Percentiles rank a stretch among this genome's conserved stretches.
These are phyloP conservation scores for Crithidia bombi DNA, from an alignment of 208 protist genomes.

Conservation along the genomic window DNA sequence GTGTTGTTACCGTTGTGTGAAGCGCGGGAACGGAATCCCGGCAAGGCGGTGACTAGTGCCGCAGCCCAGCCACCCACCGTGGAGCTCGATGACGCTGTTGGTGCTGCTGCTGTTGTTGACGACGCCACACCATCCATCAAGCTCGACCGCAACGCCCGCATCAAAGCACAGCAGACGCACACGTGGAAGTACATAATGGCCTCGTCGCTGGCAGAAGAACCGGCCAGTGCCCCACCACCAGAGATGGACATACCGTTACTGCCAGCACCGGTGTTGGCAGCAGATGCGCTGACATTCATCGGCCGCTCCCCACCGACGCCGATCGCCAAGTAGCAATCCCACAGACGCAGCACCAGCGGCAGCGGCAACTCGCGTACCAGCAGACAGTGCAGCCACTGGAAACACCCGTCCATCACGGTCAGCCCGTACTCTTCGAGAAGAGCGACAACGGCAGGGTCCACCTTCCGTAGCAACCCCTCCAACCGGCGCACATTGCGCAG, in stretches of 20 bases:
- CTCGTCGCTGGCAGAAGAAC: slow-evolving; percentile 32
- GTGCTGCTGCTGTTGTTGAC: neutral
- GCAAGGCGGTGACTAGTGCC: slow-evolving; percentile 24
- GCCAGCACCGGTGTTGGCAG: neutral
- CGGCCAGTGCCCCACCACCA: neutral
- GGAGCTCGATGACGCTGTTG: neutral
- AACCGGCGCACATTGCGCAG: slow-evolving; percentile 64
- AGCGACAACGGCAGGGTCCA: slow-evolving; percentile 21
- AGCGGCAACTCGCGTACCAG: slow-evolving; percentile 89
- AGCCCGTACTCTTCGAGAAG: slow-evolving; percentile 46
- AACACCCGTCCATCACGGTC: slow-evolving; percentile 81
- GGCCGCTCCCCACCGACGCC: slow-evolving; percentile 39
- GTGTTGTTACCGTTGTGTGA: neutral
- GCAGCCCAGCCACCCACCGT: slow-evolving; percentile 14
- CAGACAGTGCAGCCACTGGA: slow-evolving; percentile 94
- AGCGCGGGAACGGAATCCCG: slow-evolving; percentile 18
- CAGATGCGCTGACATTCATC: neutral
- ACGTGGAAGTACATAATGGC: slow-evolving; percentile 75
- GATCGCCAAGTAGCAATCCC: slow-evolving; percentile 91
- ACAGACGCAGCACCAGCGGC: slow-evolving; percentile 77
- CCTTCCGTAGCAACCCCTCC: slow-evolving; percentile 44
- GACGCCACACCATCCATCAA: slow-evolving; percentile 18
- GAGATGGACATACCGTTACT: neutral
- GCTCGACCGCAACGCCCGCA: slow-evolving; percentile 40
- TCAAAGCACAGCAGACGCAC: slow-evolving; percentile 87